Evolutionary conservation across 139 green algal genomes (phyloP).

Genomic region (Coccomyxa sp.): DNA sequence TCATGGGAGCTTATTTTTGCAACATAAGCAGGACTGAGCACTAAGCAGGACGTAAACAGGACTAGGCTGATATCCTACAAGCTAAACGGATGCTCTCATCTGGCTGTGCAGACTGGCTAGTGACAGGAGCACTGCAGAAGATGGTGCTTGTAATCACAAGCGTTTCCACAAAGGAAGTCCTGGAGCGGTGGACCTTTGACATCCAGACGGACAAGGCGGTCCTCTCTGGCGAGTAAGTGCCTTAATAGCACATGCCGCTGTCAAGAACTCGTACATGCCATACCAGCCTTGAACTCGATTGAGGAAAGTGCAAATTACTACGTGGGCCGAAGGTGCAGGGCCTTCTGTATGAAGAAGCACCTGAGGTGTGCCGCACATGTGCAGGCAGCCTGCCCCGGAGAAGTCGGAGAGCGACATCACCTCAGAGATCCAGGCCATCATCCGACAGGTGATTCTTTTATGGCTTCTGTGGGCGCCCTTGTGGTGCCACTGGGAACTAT

Average conservation of each 20-base stretch:
- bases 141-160: conserved; percentile 88
- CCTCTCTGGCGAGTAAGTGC: conserved; percentile 42
- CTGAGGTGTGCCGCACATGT: neutral
- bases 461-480: too few relatives aligned
- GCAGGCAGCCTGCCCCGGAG: conserved; percentile 35
- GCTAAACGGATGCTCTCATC: too few relatives aligned
- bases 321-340: too few relatives aligned
- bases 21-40: neutral
- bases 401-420: conserved; percentile 85
- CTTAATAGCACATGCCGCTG: neutral
- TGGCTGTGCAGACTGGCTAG: conserved; percentile 75
- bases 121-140: conserved; percentile 76
- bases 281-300: too few relatives aligned
- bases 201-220: conserved; percentile 81
- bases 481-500: too few relatives aligned
- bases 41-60: too few relatives aligned
- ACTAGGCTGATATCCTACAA: too few relatives aligned
- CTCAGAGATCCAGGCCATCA: conserved; percentile 88
- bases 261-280: too few relatives aligned
- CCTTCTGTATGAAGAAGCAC: too few relatives aligned
- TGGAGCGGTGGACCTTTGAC: conserved; percentile 97
- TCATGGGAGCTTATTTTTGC: neutral
- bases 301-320: too few relatives aligned
- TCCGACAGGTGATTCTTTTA: conserved; percentile 63
- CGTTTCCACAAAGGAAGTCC: conserved; percentile 55